Percentiles rank a stretch among this genome's conserved stretches.
Evolutionary conservation across 306 rosid genomes (phyloP).

Genomic region (Dicorynia guianensis): DNA sequence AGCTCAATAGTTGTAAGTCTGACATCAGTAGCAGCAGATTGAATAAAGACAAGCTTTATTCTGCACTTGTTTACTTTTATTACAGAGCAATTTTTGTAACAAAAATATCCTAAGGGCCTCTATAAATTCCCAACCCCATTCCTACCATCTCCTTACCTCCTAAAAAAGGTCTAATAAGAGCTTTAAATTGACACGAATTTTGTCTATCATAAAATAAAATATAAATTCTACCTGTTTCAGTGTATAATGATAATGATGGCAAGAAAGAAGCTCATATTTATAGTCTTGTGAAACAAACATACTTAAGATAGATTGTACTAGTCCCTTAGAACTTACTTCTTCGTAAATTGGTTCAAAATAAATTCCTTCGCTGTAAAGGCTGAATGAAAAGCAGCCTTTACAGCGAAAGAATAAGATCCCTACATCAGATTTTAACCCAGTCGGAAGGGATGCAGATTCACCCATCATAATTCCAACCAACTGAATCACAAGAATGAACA

Average conservation of each 20-base stretch:
- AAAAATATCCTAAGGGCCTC: background rate
- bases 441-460: conserved; percentile 1
- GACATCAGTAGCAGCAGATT: too few species aligned
- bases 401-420: background rate
- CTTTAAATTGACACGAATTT: background rate
- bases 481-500: background rate
- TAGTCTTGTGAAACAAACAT: background rate
- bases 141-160: background rate
- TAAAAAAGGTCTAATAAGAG: background rate
- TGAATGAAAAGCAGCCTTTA: background rate
- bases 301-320: background rate
- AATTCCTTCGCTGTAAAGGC: background rate
- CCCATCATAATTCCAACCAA: background rate
- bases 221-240: background rate
- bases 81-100: too few species aligned
- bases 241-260: background rate
- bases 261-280: background rate
- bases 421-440: background rate
- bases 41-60: too few species aligned
- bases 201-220: background rate
- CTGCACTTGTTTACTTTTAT: too few species aligned
- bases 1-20: too few species aligned
- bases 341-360: background rate
- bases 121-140: background rate
- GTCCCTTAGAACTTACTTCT: background rate